Evolutionary conservation across 768 basidiomycete genomes (phyloP).

Genomic region (Erythrobasidium yunnanense): DNA sequence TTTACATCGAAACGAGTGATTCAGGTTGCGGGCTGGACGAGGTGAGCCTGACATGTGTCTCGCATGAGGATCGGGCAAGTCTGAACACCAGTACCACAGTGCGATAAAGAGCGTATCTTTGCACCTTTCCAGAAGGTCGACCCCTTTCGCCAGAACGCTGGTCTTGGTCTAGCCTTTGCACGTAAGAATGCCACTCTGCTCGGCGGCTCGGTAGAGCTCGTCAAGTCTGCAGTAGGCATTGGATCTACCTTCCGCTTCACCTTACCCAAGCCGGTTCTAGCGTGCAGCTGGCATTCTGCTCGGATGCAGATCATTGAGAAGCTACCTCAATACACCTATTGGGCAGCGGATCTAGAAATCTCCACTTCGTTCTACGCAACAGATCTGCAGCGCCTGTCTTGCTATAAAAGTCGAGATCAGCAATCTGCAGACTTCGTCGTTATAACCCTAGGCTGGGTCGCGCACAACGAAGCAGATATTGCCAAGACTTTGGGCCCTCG

Average conservation of each 20-base stretch:
- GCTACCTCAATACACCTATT: too few relatives aligned
- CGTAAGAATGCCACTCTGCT: not conserved
- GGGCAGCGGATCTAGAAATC: too few relatives aligned
- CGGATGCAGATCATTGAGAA: too few relatives aligned
- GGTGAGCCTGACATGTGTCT: not conserved
- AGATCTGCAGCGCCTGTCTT: too few relatives aligned
- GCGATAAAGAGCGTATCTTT: not conserved
- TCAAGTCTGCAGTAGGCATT: too few relatives aligned
- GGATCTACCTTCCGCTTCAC: conserved; percentile 4
- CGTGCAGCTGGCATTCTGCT: not conserved
- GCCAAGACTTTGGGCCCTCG: too few relatives aligned
- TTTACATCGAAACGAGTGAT: not conserved
- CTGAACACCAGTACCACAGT: not conserved
- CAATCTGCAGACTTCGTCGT: too few relatives aligned
- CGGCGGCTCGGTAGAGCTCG: not conserved
- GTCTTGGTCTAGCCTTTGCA: conserved; percentile 3
- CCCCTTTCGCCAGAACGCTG: not conserved
- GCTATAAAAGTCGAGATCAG: too few relatives aligned
- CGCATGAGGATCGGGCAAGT: too few relatives aligned
- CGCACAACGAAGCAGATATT: too few relatives aligned
- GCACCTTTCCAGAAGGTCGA: not conserved
- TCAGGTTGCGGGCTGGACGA: not conserved
- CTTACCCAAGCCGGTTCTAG: not conserved
- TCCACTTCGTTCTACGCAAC: too few relatives aligned
- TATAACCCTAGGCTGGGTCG: too few relatives aligned